Evolutionary conservation across 768 basidiomycete genomes (phyloP), one percentile per base, ranked within the genome.

Genomic region (Auricularia heimuer): DNA sequence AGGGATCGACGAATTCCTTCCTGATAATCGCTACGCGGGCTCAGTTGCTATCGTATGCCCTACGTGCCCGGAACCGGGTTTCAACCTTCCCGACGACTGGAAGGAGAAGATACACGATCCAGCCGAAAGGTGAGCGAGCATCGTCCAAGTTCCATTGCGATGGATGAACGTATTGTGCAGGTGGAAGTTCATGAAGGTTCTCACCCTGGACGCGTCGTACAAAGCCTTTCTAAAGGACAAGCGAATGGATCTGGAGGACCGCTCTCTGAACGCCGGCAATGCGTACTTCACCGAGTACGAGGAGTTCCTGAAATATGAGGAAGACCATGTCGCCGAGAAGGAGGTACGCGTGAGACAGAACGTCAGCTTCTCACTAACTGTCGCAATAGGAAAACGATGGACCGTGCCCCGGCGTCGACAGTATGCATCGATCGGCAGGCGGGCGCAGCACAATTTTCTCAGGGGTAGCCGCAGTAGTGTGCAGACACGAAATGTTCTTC

Each of bases 1-100:
- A 11, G 56, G 58, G 12, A 35, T 54, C 29, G 37, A n/a, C 21
- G 54, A 10, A 16, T 51, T 51, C 16, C 47, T 51, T 6, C 47
- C 47, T 16, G 11, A 8, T 6, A 51, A 51, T 18, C 47, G 47
- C 18, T 51, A 51, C 21, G 11, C 47, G 4, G 64, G 18, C 35
- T 61, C 34, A 56, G 68, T 12, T 64, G 61, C 24, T 62, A 45
- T 33, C 61, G 63, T 18, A 39, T 68, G 7, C 69, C 67, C 64
- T 61, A 65, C 51, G n/a, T 69, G 8, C 21, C 35, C 11, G 64
- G 64, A 33, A 51, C 65, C 61, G 29, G 62, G 14, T 16, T 62
- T 37, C 62, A 70, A 58, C 39, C 54, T 65, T 12, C n/a, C 60
- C 4, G 37, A 62, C 8, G 39, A 45, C 36, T 62, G 65, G 61